phyloP scores from a whole-genome alignment of 2,329 filamentous ascomycete genomes.

The Trichophyton mentagrophytes region DNA sequence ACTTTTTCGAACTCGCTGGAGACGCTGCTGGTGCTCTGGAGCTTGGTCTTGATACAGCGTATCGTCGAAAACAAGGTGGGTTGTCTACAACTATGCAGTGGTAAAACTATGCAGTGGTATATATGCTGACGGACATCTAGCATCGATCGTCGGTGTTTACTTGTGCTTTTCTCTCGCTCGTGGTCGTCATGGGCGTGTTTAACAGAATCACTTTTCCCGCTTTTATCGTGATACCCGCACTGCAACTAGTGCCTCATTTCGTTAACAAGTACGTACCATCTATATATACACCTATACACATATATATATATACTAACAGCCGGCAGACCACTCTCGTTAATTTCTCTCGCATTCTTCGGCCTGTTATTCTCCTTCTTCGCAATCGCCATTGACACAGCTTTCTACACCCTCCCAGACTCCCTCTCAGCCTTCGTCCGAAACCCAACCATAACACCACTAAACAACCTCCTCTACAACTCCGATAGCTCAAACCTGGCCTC shows the following conservation, averaged over 20 bases:
- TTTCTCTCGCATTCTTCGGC: conserved; percentile 52
- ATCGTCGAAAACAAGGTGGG: conserved; percentile 67
- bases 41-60: conserved; percentile 76
- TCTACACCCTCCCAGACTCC: conserved; percentile 46
- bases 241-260: conserved; percentile 77
- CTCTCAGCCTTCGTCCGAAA: conserved; percentile 33
- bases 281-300: not conserved
- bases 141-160: conserved; percentile 64
- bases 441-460: conserved; percentile 63
- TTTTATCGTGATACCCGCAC: conserved; percentile 71
- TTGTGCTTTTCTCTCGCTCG: conserved; percentile 64
- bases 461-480: conserved; percentile 66
- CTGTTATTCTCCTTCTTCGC: conserved; percentile 58
- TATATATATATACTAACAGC: not conserved
- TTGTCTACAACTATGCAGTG: conserved; percentile 6
- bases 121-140: conserved; percentile 28
- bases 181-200: conserved; percentile 77
- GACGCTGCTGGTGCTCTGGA: conserved; percentile 86
- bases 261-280: conserved; percentile 52
- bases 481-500: conserved; percentile 55
- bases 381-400: conserved; percentile 70
- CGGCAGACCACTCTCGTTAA: conserved; percentile 44
- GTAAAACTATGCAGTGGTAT: not conserved
- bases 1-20: conserved; percentile 98
- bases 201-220: conserved; percentile 96